Percentiles rank a stretch among this genome's conserved stretches.
These are phyloP conservation scores for Rhytidiadelphus loreus DNA, from an alignment of 225 moss, liverwort and hornwort species.

Conservation along the genomic window DNA sequence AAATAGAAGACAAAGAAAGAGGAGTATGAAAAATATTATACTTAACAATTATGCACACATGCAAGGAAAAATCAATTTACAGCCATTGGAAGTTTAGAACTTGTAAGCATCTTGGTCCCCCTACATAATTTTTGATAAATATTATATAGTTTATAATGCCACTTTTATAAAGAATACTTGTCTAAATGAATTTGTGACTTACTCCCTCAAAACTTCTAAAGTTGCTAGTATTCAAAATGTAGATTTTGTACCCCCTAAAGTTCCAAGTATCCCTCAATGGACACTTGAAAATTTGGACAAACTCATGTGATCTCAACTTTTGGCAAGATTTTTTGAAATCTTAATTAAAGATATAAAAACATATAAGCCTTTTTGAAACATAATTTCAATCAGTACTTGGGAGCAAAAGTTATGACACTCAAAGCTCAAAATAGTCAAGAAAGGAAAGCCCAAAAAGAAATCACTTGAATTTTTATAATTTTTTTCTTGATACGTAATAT, in stretches of 20 bases:
- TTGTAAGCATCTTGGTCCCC: background rate
- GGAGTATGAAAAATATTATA: background rate
- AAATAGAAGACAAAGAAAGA: background rate
- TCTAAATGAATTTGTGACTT: background rate
- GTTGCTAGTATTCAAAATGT: background rate
- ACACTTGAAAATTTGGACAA: fast-evolving
- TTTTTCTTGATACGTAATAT: too few species aligned
- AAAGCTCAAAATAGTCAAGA: too few species aligned
- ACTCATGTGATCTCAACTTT: background rate
- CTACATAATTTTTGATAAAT: background rate
- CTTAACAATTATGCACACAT: background rate
- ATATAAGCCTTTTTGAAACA: background rate
- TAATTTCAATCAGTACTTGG: fast-evolving
- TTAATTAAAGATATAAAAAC: background rate
- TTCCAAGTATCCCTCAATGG: fast-evolving
- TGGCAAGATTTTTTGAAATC: background rate
- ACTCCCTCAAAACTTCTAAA: background rate
- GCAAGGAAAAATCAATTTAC: background rate
- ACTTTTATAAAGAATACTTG: background rate
- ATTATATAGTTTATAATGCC: background rate
- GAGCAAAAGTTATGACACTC: too few species aligned
- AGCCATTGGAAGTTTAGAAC: background rate
- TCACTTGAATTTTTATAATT: background rate
- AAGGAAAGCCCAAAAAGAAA: fast-evolving
- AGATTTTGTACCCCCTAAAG: background rate